phyloP scores from a whole-genome alignment of 1,139 yeast species.

The Candida sp. region DNA sequence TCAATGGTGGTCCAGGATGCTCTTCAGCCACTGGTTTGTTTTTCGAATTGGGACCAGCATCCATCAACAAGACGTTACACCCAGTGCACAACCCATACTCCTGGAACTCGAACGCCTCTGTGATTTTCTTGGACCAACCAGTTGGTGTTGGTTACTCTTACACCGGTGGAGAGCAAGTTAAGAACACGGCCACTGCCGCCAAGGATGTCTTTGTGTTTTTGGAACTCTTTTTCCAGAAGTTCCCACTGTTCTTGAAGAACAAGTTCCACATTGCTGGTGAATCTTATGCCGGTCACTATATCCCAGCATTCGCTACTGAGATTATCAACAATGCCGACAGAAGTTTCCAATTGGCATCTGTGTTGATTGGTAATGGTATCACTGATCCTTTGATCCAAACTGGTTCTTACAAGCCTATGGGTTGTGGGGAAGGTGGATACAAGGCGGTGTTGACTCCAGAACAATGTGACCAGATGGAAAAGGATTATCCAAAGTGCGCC shows the following conservation, averaged over 20 bases:
- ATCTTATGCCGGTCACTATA: slow-evolving; percentile 88
- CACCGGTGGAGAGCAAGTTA: slow-evolving; percentile 57
- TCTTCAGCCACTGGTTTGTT: slow-evolving; percentile 90
- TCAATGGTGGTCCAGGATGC: slow-evolving; percentile 94
- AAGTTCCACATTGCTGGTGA: slow-evolving; percentile 88
- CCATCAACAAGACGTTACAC: slow-evolving; percentile 65
- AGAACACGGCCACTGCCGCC: slow-evolving; percentile 73
- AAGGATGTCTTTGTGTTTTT: slow-evolving; percentile 78
- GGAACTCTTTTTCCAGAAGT: slow-evolving; percentile 76
- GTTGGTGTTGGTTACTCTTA: slow-evolving; percentile 89
- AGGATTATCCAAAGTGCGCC: slow-evolving; percentile 75
- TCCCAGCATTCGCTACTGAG: slow-evolving; percentile 79
- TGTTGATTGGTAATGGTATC: slow-evolving; percentile 84
- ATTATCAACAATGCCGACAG: slow-evolving; percentile 69
- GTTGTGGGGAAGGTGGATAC: slow-evolving; percentile 83
- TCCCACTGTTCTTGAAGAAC: slow-evolving; percentile 61
- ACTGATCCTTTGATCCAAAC: slow-evolving; percentile 78
- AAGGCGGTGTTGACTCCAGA: slow-evolving; percentile 65
- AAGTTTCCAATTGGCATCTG: slow-evolving; percentile 68
- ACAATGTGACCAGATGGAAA: slow-evolving; percentile 60
- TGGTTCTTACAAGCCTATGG: slow-evolving; percentile 79
- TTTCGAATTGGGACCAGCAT: slow-evolving; percentile 89
- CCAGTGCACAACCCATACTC: slow-evolving; percentile 80
- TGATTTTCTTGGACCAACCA: slow-evolving; percentile 94
- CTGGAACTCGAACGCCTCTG: slow-evolving; percentile 91